Conservation (phyloP, 306 rosid genomes). For the Dryas drummondii region DNA sequence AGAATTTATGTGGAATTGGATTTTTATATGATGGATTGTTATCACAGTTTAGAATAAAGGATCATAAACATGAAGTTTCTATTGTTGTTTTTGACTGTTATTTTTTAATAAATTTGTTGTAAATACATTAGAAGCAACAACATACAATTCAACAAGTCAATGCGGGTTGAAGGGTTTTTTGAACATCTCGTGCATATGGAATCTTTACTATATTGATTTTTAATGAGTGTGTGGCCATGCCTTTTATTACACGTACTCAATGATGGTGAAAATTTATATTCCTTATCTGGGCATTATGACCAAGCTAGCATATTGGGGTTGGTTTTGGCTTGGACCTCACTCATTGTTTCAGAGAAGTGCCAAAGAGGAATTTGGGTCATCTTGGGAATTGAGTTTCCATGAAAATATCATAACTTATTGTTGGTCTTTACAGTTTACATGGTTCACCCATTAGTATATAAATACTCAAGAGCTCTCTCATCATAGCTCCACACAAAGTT, state of each 20-base stretch:
- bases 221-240: neutral
- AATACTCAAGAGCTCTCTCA: too few species aligned
- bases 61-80: neutral
- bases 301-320: neutral
- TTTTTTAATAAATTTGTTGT: neutral
- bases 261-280: neutral
- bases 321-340: neutral
- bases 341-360: neutral
- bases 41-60: neutral
- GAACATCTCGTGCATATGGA: constrained; percentile 1
- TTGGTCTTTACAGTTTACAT: too few species aligned
- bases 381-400: neutral
- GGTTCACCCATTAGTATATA: too few species aligned
- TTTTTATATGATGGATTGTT: neutral
- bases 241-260: neutral
- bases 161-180: neutral
- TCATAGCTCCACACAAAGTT: too few species aligned
- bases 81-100: neutral
- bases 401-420: too few species aligned
- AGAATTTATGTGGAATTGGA: neutral
- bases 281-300: neutral
- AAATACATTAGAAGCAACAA: neutral
- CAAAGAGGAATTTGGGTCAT: neutral
- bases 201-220: constrained; percentile 3
- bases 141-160: constrained; percentile 5